These are phyloP conservation scores for Oryza australiensis DNA, from an alignment of 176 grass and related monocot genomes.

Conservation along the genomic window DNA sequence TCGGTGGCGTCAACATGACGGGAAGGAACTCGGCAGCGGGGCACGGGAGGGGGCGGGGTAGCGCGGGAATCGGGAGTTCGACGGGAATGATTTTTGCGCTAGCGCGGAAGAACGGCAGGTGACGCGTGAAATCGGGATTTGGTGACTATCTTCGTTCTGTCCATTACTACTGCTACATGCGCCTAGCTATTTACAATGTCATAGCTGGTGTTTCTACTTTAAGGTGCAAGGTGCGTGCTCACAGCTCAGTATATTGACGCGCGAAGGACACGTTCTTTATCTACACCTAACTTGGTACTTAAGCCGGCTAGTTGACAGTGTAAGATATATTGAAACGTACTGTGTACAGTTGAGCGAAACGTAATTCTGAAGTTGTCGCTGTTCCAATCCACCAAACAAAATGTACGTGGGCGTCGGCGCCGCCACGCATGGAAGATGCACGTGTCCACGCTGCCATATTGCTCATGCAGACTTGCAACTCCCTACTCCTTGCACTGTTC, in stretches of 20 bases:
- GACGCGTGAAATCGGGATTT: too few relatives aligned
- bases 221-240: neutral
- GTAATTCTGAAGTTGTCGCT: conserved; percentile 23
- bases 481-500: neutral
- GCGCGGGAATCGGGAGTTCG: too few relatives aligned
- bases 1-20: too few relatives aligned
- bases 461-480: neutral
- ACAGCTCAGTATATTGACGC: neutral
- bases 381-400: neutral
- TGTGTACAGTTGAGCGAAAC: neutral
- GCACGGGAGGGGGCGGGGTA: too few relatives aligned
- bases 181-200: neutral
- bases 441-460: neutral
- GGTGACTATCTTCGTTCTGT: too few relatives aligned
- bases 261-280: conserved; percentile 14
- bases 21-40: too few relatives aligned
- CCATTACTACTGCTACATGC: neutral
- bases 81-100: too few relatives aligned
- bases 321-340: neutral
- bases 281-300: neutral
- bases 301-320: neutral
- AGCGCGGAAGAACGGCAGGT: too few relatives aligned
- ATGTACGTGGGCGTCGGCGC: neutral
- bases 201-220: neutral
- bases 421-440: neutral